Conservation (phyloP, 2,329 filamentous ascomycete genomes). For the Paradendryphiella salina region DNA sequence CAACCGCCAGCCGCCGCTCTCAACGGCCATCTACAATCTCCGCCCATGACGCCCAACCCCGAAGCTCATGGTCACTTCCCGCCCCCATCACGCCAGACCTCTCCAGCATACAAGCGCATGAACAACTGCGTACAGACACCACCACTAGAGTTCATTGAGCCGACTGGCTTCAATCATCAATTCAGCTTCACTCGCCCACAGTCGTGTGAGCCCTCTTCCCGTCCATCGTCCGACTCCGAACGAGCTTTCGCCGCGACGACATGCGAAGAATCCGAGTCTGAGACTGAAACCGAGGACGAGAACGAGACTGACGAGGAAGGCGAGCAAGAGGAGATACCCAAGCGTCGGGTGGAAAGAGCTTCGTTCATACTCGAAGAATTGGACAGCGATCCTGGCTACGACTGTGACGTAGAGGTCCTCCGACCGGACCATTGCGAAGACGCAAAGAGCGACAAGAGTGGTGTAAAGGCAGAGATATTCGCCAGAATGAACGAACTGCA, state of each 20-base stretch:
- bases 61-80: conserved; percentile 35
- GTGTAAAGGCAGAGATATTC: conserved; percentile 38
- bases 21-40: conserved; percentile 42
- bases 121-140: conserved; percentile 41
- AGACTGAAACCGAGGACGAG: conserved; percentile 25
- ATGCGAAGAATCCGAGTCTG: conserved; percentile 37
- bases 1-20: conserved; percentile 35
- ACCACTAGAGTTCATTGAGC: conserved; percentile 44
- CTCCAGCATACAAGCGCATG: conserved; percentile 43
- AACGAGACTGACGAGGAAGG: conserved; percentile 36
- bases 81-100: conserved; percentile 38
- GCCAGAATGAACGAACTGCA: conserved; percentile 42
- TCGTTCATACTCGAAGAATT: conserved; percentile 52
- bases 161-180: conserved; percentile 40
- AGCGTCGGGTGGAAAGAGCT: conserved; percentile 34
- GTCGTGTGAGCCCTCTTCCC: conserved; percentile 42
- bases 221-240: conserved; percentile 46
- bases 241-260: conserved; percentile 37
- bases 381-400: conserved; percentile 44
- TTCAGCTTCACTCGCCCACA: conserved; percentile 46
- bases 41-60: conserved; percentile 43
- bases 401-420: conserved; percentile 50
- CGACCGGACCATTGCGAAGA: conserved; percentile 52
- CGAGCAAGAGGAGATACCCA: conserved; percentile 28
- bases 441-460: conserved; percentile 43